phyloP scores from a whole-genome alignment of 495 filamentous ascomycete species.

The Aspergillus diversus region DNA sequence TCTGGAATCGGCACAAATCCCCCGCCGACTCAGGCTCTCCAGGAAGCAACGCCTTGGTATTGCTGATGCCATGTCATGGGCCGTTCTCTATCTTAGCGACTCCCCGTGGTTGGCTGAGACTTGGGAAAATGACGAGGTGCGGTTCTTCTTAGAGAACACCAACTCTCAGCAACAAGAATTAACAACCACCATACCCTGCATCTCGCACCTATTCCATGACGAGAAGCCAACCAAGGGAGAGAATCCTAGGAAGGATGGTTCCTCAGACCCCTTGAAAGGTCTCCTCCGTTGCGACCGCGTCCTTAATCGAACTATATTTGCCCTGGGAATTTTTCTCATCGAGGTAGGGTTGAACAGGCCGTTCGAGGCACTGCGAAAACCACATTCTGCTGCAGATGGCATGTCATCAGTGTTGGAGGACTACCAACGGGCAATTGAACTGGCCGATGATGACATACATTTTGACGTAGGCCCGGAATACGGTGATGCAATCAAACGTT shows the following conservation, averaged over 20 bases:
- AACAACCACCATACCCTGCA: background rate
- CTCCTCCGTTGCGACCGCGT: background rate
- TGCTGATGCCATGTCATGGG: background rate
- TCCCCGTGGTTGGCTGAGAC: conserved; percentile 6
- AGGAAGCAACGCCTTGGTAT: conserved; percentile 2
- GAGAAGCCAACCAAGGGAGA: background rate
- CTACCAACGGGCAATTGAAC: background rate
- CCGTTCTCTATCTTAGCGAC: conserved; percentile 2
- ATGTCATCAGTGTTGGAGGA: conserved; percentile 1
- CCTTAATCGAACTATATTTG: background rate
- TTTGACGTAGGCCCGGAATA: conserved; percentile 3
- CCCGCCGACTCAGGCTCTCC: background rate
- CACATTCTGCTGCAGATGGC: background rate
- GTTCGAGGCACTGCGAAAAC: background rate
- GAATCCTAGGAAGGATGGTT: background rate
- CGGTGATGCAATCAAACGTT: conserved; percentile 2
- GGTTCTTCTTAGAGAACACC: background rate
- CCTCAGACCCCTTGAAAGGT: background rate
- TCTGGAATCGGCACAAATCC: background rate
- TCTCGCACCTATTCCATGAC: background rate
- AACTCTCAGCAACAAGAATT: background rate
- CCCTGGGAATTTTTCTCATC: conserved; percentile 1
- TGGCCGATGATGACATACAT: background rate
- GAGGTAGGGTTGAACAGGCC: conserved; percentile 1
- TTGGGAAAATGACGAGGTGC: background rate